phyloP scores from a whole-genome alignment of 768 basidiomycete species.

The Rhodotorula kratochvilovae region DNA sequence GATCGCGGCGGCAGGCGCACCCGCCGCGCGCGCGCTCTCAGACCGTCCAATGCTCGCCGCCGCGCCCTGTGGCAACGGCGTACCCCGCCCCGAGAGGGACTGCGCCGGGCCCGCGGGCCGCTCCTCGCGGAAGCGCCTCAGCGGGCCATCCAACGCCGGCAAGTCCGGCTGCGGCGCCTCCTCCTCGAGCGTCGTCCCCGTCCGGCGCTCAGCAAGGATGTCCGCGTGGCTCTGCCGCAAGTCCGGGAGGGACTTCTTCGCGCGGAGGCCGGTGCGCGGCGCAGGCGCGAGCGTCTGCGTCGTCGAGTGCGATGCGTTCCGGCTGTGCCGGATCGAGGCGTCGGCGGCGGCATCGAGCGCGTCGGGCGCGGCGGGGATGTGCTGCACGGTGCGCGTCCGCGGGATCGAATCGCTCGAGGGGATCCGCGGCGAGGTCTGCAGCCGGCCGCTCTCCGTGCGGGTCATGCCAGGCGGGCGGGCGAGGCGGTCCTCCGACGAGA shows the following conservation, averaged over 20 bases:
- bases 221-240: conserved; percentile 56
- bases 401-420: conserved; percentile 1
- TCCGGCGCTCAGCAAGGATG: conserved; percentile 47
- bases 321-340: conserved; percentile 32
- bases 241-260: conserved; percentile 84
- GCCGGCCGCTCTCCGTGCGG: conserved; percentile 24
- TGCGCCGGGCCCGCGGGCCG: neutral
- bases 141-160: neutral
- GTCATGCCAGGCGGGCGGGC: neutral
- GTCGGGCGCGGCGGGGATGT: neutral
- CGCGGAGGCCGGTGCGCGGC: conserved; percentile 34
- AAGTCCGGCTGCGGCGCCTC: conserved; percentile 3
- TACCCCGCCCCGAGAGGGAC: neutral
- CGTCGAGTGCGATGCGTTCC: conserved; percentile 38
- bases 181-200: neutral
- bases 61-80: neutral
- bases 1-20: conserved; percentile 41
- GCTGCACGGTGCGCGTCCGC: neutral
- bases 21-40: conserved; percentile 2
- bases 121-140: neutral
- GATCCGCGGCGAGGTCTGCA: conserved; percentile 7
- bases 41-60: conserved; percentile 4
- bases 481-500: neutral
- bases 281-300: conserved; percentile 16
- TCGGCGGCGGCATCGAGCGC: conserved; percentile 4